A percentile compares a stretch with the other conserved stretches of the same genome.
Evolutionary conservation across 2,329 filamentous ascomycete genomes (phyloP).

Genomic region (Hypoxylon sp.): DNA sequence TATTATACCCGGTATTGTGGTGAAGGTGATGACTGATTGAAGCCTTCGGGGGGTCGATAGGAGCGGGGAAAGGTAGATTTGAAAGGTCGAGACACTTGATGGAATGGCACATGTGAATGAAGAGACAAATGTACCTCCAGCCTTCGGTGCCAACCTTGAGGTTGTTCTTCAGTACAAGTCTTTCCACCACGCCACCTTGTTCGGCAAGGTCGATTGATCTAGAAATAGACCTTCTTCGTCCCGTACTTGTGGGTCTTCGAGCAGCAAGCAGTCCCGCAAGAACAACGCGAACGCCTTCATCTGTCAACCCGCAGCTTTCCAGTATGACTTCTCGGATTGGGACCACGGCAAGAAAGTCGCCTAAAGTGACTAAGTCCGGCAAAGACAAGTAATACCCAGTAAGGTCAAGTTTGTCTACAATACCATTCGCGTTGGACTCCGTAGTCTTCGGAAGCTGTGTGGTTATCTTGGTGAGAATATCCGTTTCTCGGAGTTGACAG

Average conservation of each 20-base stretch:
- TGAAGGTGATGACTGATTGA: conserved; percentile 39
- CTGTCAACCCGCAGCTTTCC: conserved; percentile 85
- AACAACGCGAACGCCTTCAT: conserved; percentile 86
- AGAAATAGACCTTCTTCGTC: conserved; percentile 56
- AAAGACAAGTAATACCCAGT: conserved; percentile 85
- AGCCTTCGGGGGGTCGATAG: conserved; percentile 37
- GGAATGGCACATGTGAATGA: conserved; percentile 88
- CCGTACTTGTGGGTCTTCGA: conserved; percentile 70
- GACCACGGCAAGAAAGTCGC: conserved; percentile 93
- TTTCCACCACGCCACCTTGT: conserved; percentile 80
- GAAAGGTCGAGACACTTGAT: conserved; percentile 88
- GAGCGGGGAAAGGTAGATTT: conserved; percentile 76
- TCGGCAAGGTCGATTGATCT: conserved; percentile 52
- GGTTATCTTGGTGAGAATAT: conserved; percentile 89
- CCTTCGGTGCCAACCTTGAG: conserved; percentile 88
- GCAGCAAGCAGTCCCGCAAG: conserved; percentile 86
- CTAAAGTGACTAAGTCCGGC: conserved; percentile 84
- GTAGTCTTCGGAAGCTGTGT: conserved; percentile 81
- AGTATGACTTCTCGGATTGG: conserved; percentile 86
- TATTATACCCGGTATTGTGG: conserved; percentile 46
- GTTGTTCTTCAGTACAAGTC: conserved; percentile 89
- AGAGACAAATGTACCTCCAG: conserved; percentile 90
- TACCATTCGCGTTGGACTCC: conserved; percentile 73
- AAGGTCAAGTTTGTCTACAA: conserved; percentile 83
- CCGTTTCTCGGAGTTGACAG: conserved; percentile 91